These are phyloP conservation scores for Curvularia sp. DNA, from an alignment of 2,329 filamentous ascomycete species.

Conservation along the genomic window DNA sequence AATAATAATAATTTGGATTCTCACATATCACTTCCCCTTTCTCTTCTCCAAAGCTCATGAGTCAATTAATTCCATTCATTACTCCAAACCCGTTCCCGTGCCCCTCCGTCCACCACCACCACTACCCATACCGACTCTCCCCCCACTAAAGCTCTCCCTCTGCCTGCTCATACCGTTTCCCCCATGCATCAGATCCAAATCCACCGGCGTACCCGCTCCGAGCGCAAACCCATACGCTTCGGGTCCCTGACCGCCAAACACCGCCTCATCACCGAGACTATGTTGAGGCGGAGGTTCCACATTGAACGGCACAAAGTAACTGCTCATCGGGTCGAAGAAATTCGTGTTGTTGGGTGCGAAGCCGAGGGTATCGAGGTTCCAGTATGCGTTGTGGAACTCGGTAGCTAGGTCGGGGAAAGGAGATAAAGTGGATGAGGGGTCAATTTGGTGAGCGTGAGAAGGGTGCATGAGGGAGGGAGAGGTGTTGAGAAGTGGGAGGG, in stretches of 20 bases:
- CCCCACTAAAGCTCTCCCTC: constrained; percentile 10
- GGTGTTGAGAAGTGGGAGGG: constrained; percentile 50
- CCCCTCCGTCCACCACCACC: constrained; percentile 6
- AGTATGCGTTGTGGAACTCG: constrained; percentile 44
- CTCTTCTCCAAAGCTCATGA: too few relatives aligned
- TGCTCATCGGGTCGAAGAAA: constrained; percentile 60
- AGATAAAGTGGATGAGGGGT: constrained; percentile 26
- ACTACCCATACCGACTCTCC: not conserved
- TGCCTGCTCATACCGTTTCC: not conserved
- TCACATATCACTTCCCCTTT: not conserved
- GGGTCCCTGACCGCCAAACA: constrained; percentile 27
- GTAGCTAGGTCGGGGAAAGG: constrained; percentile 44
- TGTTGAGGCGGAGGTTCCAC: constrained; percentile 70
- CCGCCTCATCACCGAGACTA: constrained; percentile 47
- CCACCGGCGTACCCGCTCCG: constrained; percentile 18
- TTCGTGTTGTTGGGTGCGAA: constrained; percentile 32
- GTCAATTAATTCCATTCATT: not conserved
- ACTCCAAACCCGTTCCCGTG: constrained; percentile 15
- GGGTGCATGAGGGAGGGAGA: constrained; percentile 40
- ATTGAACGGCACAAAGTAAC: constrained; percentile 95
- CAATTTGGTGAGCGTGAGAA: constrained; percentile 40
- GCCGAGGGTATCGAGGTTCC: constrained; percentile 45
- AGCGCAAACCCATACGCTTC: constrained; percentile 23
- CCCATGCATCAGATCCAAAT: constrained; percentile 24
- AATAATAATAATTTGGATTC: not conserved